These are phyloP conservation scores for Raphanus sativus DNA, from an alignment of 345 rosid genomes.

Conservation along the genomic window DNA sequence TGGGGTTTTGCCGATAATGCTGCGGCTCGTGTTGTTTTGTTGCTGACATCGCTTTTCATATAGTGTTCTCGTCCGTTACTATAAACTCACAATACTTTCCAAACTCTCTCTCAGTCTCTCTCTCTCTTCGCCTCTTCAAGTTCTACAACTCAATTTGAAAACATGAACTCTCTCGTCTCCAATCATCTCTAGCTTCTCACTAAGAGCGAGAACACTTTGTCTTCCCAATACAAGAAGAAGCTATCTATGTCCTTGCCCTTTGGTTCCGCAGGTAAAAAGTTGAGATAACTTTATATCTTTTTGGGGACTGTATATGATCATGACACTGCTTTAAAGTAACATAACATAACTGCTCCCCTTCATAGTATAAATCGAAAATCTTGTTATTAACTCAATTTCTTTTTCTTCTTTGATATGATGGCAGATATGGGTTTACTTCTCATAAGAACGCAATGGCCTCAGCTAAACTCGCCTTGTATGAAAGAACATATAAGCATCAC, in stretches of 20 bases:
- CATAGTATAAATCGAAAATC: neutral
- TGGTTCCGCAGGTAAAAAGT: slow-evolving; percentile 20
- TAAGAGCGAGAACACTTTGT: neutral
- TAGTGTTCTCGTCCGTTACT: neutral
- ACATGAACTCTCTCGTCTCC: slow-evolving; percentile 17
- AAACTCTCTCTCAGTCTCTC: slow-evolving; percentile 4
- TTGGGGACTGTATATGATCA: slow-evolving; percentile 4
- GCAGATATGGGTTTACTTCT: slow-evolving; percentile 13
- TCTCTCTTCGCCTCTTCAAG: neutral
- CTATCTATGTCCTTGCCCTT: slow-evolving; percentile 13
- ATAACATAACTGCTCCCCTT: neutral
- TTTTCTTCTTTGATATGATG: slow-evolving; percentile 3
- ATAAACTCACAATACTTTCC: neutral
- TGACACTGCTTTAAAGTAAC: neutral
- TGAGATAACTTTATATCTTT: neutral
- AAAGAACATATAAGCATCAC: slow-evolving; percentile 56
- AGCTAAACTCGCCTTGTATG: slow-evolving; percentile 48
- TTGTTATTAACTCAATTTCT: neutral
- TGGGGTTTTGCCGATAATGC: too few relatives aligned
- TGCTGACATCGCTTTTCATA: slow-evolving; percentile 7
- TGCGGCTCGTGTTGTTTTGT: slow-evolving; percentile 7
- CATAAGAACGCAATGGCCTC: slow-evolving; percentile 41
- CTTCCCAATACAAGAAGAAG: slow-evolving; percentile 23
- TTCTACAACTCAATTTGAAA: slow-evolving; percentile 22
- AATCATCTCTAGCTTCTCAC: slow-evolving; percentile 26